These are phyloP conservation scores for Actinidia polygama DNA, from an alignment of 179 eudicot genomes.

Conservation along the genomic window DNA sequence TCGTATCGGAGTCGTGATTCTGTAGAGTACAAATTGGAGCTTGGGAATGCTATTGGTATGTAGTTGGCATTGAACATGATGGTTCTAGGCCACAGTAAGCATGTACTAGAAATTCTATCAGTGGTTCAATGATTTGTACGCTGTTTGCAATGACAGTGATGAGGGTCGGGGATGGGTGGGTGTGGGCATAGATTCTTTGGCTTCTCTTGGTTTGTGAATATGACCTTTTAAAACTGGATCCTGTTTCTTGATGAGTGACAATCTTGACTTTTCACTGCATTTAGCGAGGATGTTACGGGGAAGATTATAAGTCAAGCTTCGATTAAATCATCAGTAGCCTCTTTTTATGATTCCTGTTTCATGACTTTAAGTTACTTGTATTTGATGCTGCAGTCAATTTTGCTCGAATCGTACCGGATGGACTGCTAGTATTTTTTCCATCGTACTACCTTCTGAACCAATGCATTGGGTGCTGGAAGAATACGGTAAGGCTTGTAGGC, in stretches of 20 bases:
- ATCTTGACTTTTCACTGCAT: not conserved
- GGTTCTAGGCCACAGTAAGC: not conserved
- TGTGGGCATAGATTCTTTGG: not conserved
- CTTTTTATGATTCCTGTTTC: not conserved
- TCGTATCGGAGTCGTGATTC: constrained; percentile 84
- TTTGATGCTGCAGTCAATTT: constrained; percentile 72
- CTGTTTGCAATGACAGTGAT: not conserved
- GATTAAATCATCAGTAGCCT: not conserved
- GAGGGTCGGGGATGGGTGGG: not conserved
- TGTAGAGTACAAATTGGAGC: constrained; percentile 76
- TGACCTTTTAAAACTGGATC: not conserved
- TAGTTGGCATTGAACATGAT: not conserved
- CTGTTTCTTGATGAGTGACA: not conserved
- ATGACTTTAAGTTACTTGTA: constrained; percentile 17
- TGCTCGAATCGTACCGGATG: constrained; percentile 96
- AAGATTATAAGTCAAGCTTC: not conserved
- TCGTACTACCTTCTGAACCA: constrained; percentile 89
- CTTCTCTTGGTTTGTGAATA: not conserved
- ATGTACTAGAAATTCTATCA: not conserved
- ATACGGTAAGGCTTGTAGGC: constrained; percentile 51
- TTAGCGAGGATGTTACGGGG: not conserved
- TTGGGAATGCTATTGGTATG: constrained; percentile 98
- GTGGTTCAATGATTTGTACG: not conserved
- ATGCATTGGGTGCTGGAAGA: constrained; percentile 85
- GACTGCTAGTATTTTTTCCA: constrained; percentile 92